Percentiles rank a stretch among this genome's conserved stretches.
Conservation (phyloP, 1,139 yeast genomes). For the Hyphopichia burtonii region DNA sequence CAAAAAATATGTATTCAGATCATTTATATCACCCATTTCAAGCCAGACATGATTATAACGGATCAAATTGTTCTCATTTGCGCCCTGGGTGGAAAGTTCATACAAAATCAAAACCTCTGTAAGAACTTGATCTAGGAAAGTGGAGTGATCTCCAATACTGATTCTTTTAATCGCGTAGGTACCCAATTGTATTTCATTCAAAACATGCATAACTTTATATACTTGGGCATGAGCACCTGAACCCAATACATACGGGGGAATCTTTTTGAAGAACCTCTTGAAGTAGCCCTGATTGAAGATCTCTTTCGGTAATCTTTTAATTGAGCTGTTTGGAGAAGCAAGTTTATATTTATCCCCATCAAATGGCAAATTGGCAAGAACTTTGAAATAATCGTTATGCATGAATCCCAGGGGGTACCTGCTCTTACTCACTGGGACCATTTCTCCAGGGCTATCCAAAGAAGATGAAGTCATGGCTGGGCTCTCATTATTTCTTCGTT, state of each 20-base stretch:
- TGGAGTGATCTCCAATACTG: constrained; percentile 73
- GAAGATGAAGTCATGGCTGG: too few relatives aligned
- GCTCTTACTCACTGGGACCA: not conserved
- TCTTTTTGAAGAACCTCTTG: constrained; percentile 58
- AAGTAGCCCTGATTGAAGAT: constrained; percentile 75
- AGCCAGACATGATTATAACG: constrained; percentile 92
- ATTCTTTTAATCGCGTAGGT: constrained; percentile 81
- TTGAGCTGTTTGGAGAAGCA: not conserved
- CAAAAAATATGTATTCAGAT: constrained; percentile 32
- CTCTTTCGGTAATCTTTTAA: constrained; percentile 29
- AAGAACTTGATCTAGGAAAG: constrained; percentile 66
- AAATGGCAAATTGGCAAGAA: constrained; percentile 30
- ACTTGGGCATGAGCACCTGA: constrained; percentile 86
- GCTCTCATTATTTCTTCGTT: not conserved
- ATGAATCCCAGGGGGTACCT: constrained; percentile 22
- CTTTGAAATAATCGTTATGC: constrained; percentile 41
- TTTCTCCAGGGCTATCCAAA: not conserved
- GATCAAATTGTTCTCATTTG: constrained; percentile 59
- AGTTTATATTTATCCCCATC: constrained; percentile 8
- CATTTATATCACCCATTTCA: constrained; percentile 64
- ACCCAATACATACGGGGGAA: constrained; percentile 51
- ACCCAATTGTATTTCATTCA: constrained; percentile 72
- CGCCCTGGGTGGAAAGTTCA: constrained; percentile 42
- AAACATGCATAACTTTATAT: constrained; percentile 74
- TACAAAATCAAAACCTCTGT: constrained; percentile 71